Percentiles rank a stretch among this genome's conserved stretches.
phyloP scores from a whole-genome alignment of 192 early-diverging fungal species.

The Coemansia sp. region DNA sequence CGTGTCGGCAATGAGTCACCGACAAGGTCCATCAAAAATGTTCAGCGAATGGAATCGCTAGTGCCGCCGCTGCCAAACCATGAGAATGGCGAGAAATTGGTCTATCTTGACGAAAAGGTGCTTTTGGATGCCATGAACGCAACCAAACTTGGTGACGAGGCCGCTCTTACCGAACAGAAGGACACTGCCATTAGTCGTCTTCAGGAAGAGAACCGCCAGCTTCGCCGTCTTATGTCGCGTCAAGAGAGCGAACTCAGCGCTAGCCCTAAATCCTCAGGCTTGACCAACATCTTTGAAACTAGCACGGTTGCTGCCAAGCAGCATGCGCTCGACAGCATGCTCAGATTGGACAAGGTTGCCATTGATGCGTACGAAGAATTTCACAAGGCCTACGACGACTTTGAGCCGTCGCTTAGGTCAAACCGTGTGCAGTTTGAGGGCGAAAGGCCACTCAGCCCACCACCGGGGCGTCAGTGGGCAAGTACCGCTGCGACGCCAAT shows the following conservation, averaged over 20 bases:
- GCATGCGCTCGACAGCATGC: slow-evolving; percentile 14
- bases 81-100: slow-evolving; percentile 1
- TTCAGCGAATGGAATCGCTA: background rate
- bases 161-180: slow-evolving; percentile 9
- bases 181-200: slow-evolving; percentile 21
- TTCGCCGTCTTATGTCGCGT: slow-evolving; percentile 11
- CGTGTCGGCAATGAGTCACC: slow-evolving; percentile 32
- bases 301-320: slow-evolving; percentile 18
- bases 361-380: slow-evolving; percentile 49
- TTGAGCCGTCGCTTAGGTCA: slow-evolving; percentile 39
- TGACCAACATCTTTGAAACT: slow-evolving; percentile 24
- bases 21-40: slow-evolving; percentile 9
- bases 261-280: background rate
- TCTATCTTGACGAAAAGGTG: slow-evolving; percentile 13
- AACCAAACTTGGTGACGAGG: slow-evolving; percentile 24
- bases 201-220: slow-evolving; percentile 14
- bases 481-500: slow-evolving; percentile 25
- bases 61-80: slow-evolving; percentile 5
- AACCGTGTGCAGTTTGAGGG: slow-evolving; percentile 44
- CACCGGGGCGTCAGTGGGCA: slow-evolving; percentile 28
- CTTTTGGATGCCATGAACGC: slow-evolving; percentile 27
- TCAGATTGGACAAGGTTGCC: slow-evolving; percentile 26
- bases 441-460: slow-evolving; percentile 47
- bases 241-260: background rate
- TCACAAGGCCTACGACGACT: slow-evolving; percentile 42